Base-by-base conservation (phyloP, 1,139 yeast genomes). In the Pichia cactophila region DNA sequence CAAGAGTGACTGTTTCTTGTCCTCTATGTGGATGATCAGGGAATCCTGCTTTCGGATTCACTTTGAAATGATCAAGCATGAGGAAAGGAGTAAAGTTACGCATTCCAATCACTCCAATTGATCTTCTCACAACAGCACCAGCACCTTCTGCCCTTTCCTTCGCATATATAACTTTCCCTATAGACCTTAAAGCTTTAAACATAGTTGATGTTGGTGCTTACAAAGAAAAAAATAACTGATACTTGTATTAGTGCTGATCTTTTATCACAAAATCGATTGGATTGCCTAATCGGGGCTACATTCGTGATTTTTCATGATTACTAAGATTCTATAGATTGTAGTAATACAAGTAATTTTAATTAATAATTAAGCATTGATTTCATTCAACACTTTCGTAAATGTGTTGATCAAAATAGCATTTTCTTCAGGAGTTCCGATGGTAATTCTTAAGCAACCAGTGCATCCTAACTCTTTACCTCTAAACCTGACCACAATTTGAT, bases 21-120 rank as follows among this genome's bases (percentile, higher is more conserved):
- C 96, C 96, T 53, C 87, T 77, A 66, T 89, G 97, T 29, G 96
- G 96, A 64, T 89, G 97, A 59, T 86, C 92, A 5, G 96, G 96
- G 70, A 88, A 88, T n/a, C 87, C 86, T 45, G 70, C 64, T 17
- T 74, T 76, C 14, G 79, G 77, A 4, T 70, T 61, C 26, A 78
- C 80, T 42, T 68, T 70, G 66, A 88, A 87, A 63, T 88, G 95
- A 63, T 89, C 97, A 47, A 87, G 73, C 83, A 89, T 75, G 53
- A 89, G 71, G 63, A 89, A 89, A 5, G 96, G 96, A 31, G 87
- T 75, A 68, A 86, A 86, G 63, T 82, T 82, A 59, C 89, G 73
- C 70, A 80, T 76, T 39, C 74, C 69, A 67, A 72, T 69, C 5
- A 81, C 75, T 26, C 96, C 96, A 55, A 88, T 81, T 10, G 95